Conservation (phyloP, 768 basidiomycete genomes). For the Hypsizygus marmoreus region DNA sequence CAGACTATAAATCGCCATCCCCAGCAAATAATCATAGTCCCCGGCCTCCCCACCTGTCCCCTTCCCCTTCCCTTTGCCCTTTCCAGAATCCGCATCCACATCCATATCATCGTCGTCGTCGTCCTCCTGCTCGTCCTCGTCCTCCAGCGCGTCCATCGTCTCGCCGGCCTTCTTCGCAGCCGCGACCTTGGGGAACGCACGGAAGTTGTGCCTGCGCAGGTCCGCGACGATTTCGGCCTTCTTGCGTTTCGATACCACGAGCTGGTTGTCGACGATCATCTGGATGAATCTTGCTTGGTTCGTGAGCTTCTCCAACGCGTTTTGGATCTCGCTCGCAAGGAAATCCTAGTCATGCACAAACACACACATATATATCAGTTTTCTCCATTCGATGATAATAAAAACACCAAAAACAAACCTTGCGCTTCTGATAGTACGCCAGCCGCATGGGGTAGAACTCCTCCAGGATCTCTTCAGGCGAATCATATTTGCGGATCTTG, state of each 20-base stretch:
- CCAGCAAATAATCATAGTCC: conserved; percentile 92
- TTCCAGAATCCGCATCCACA: conserved; percentile 26
- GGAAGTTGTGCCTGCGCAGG: conserved; percentile 80
- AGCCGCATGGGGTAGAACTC: conserved; percentile 91
- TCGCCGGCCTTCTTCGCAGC: conserved; percentile 72
- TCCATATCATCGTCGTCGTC: conserved; percentile 43
- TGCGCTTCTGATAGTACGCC: conserved; percentile 93
- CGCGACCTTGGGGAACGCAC: conserved; percentile 83
- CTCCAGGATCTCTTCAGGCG: conserved; percentile 88
- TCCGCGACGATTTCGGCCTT: conserved; percentile 85
- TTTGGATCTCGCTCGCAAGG: conserved; percentile 81
- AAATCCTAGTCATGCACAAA: conserved; percentile 57
- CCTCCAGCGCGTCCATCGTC: conserved; percentile 56
- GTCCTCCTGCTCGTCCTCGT: conserved; percentile 52
- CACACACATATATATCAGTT: too few species aligned
- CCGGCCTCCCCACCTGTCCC: conserved; percentile 40
- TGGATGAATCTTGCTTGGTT: conserved; percentile 97
- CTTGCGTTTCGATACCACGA: conserved; percentile 84
- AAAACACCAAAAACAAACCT: conserved; percentile 51
- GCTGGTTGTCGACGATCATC: conserved; percentile 89
- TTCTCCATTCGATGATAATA: conserved; percentile 9
- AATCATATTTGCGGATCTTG: conserved; percentile 91
- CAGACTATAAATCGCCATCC: conserved; percentile 95
- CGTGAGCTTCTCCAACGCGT: conserved; percentile 77
- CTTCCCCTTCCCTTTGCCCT: conserved; percentile 16